Conservation (phyloP, 805 yeast genomes). For the Wickerhamiella spandovensis region DNA sequence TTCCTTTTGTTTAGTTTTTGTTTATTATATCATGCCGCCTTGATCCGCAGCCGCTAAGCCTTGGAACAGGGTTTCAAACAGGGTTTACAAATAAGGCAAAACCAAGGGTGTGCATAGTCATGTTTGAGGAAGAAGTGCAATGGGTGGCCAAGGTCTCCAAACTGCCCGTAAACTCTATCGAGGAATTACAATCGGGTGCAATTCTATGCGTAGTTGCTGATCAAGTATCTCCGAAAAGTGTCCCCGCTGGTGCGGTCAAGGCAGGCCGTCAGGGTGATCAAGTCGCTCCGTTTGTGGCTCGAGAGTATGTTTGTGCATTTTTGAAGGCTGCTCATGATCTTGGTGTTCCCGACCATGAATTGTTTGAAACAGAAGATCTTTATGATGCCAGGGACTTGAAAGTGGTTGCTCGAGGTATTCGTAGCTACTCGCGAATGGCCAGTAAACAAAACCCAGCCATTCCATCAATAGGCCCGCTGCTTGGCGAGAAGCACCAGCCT, state of each 20-base stretch:
- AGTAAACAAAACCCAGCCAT: conserved; percentile 2
- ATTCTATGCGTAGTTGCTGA: conserved; percentile 1
- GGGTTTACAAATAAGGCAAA: too few relatives aligned
- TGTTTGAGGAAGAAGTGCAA: conserved; percentile 1
- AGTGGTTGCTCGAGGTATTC: conserved; percentile 3
- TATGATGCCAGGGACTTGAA: conserved; percentile 61
- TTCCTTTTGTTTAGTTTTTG: too few relatives aligned
- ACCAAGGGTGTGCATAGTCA: too few relatives aligned
- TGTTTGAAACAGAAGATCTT: conserved; percentile 60
- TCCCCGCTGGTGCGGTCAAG: not conserved
- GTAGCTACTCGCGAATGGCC: conserved; percentile 5
- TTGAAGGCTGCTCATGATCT: conserved; percentile 41
- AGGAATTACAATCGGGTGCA: conserved; percentile 3
- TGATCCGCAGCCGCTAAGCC: too few relatives aligned
- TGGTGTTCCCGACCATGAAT: conserved; percentile 65
- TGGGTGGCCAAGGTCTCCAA: conserved; percentile 4
- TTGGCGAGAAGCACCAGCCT: conserved; percentile 5
- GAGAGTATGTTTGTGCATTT: conserved; percentile 58
- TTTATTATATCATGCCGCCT: too few relatives aligned
- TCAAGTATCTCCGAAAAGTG: not conserved
- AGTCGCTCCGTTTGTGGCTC: conserved; percentile 3
- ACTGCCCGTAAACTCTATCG: not conserved
- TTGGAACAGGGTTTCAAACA: too few relatives aligned
- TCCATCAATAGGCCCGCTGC: conserved; percentile 5
- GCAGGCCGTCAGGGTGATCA: not conserved